phyloP scores from a whole-genome alignment of 257 asterid species.

The Ilex aquifolium region DNA sequence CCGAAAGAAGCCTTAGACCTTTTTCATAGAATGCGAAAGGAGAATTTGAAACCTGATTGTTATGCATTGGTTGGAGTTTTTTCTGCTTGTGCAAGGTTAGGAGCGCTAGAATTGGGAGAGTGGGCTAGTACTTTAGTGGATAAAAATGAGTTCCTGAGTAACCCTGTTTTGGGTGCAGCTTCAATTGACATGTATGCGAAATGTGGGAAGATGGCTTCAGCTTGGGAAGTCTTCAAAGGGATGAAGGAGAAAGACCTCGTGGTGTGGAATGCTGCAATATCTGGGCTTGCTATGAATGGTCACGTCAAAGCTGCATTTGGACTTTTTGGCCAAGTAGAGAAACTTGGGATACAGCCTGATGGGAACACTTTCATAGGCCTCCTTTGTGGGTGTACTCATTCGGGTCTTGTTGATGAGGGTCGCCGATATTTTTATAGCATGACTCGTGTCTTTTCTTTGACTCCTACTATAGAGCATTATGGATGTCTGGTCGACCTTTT shows the following conservation, averaged over 20 bases:
- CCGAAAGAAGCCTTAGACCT: background rate
- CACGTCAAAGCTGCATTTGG: background rate
- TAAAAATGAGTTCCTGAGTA: background rate
- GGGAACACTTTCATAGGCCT: slow-evolving; percentile 1
- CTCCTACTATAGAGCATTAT: background rate
- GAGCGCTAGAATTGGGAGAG: background rate
- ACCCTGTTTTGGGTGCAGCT: background rate
- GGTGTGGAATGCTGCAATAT: background rate
- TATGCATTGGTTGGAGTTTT: background rate
- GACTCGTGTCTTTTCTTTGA: background rate
- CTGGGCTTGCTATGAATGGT: slow-evolving; percentile 3
- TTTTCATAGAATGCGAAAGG: background rate
- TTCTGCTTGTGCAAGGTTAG: slow-evolving; percentile 1
- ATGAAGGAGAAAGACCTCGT: slow-evolving; percentile 1
- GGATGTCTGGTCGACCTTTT: background rate
- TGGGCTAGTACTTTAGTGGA: background rate
- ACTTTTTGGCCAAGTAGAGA: background rate
- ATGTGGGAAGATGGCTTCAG: background rate
- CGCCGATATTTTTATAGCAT: slow-evolving; percentile 1
- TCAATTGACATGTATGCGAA: background rate
- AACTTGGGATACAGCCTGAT: background rate
- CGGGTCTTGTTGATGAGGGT: slow-evolving; percentile 2
- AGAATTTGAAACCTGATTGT: slow-evolving; percentile 3
- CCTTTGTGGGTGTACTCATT: slow-evolving; percentile 1
- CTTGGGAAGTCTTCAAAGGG: background rate